Base-by-base conservation (phyloP, 2,329 filamentous ascomycete species). In the Colletotrichum chrysophilum region DNA sequence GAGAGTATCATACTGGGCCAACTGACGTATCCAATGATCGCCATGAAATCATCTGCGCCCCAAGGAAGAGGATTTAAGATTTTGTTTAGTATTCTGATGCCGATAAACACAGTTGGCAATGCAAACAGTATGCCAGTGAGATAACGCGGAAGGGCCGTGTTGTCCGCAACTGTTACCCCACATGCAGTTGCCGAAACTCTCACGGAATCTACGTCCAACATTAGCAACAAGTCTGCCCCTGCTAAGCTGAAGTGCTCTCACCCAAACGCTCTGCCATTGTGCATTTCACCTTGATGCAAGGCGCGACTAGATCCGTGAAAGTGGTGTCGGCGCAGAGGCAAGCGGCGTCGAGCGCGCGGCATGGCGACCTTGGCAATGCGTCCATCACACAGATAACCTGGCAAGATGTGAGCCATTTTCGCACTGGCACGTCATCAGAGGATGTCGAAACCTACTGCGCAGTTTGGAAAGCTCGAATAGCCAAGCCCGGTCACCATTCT, bases 341-440 rank as follows among this genome's bases (percentile, higher is more conserved):
- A 14, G 30, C 21, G 32, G 32, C 21, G 32, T 69, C 55, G 16
- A 69, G 55, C 6, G 6, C 55, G 18, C 9, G n/a, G 21, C 66
- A 69, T 4, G 21, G 13, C 21, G 66, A 60, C 26, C 36, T 18
- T 14, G 66, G 66, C 4, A 69, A 18, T 10, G 66, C 66, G 2
- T 60, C 66, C 21, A 43, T 18, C 18, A 60, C 52, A 21, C 66
- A 69, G 7, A n/a, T 0, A 3, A 69, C 66, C 66, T 69, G 24
- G 0, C 26, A 0, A 12, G 24, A n/a, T n/a, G 12, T 61, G 0
- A 61, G 28, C 8, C 18, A 30, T 13, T 0, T 32, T 9, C 26
- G 28, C 12, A 10, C 3, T 7, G 16, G 21, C 3, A 58, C 21
- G 7, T 26, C 5, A 26, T 26, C 0, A 16, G 26, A 28, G 21